Evolutionary conservation across 2,329 filamentous ascomycete genomes (phyloP).

Genomic region (Waltergamsia citrina): DNA sequence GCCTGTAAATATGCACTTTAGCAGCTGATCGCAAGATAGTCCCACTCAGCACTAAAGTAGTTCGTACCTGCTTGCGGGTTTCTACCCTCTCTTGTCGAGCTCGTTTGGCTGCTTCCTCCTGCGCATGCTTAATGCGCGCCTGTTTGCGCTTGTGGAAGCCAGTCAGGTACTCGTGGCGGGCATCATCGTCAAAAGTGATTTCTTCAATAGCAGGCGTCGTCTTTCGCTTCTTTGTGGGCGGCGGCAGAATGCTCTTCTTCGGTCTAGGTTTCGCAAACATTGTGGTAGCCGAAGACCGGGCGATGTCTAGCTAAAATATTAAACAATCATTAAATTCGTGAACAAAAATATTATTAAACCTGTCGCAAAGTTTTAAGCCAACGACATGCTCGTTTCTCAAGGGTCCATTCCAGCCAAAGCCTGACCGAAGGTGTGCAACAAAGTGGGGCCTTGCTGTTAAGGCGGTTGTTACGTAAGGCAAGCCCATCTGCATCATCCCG

Average conservation of each 20-base stretch:
- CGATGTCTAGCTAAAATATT: too few relatives aligned
- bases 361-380: slow-evolving; percentile 1
- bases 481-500: slow-evolving; percentile 11
- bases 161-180: slow-evolving; percentile 79
- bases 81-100: slow-evolving; percentile 69
- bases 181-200: slow-evolving; percentile 73
- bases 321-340: too few relatives aligned
- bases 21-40: background rate
- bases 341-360: background rate
- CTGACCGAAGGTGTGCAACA: slow-evolving; percentile 6
- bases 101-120: slow-evolving; percentile 69
- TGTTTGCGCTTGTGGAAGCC: slow-evolving; percentile 96
- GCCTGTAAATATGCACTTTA: slow-evolving; percentile 41
- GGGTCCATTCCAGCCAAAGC: background rate
- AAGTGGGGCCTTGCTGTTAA: slow-evolving; percentile 9
- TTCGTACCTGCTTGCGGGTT: slow-evolving; percentile 63
- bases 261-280: slow-evolving; percentile 49
- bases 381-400: background rate
- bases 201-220: slow-evolving; percentile 56
- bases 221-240: slow-evolving; percentile 59
- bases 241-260: slow-evolving; percentile 47
- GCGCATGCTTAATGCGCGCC: slow-evolving; percentile 74
- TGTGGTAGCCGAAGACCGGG: background rate
- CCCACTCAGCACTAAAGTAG: too few relatives aligned
- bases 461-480: slow-evolving; percentile 15